phyloP scores from a whole-genome alignment of 1,284 basidiomycete species.

The Coniferiporia sulphurascens region DNA sequence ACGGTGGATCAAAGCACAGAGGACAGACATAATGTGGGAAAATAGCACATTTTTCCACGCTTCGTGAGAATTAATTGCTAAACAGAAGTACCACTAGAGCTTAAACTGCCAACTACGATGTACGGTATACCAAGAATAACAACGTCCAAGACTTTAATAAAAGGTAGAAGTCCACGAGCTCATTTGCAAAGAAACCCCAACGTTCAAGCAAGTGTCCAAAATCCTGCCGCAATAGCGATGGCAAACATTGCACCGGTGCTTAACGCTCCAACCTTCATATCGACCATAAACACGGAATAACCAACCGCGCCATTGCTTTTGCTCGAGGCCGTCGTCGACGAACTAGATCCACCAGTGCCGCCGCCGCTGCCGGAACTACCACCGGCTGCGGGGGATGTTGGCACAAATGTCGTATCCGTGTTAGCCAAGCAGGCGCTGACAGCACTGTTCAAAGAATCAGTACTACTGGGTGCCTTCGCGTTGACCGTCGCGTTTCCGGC shows the following conservation, averaged over 20 bases:
- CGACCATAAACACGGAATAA: conserved; percentile 22
- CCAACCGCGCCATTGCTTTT: conserved; percentile 12
- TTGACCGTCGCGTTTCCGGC: conserved; percentile 80
- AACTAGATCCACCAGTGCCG: conserved; percentile 22
- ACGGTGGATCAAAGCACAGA: not conserved
- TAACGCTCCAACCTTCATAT: conserved; percentile 33
- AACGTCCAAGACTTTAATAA: not conserved
- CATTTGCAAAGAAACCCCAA: not conserved
- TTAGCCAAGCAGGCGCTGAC: conserved; percentile 69
- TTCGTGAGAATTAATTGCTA: not conserved
- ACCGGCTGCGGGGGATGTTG: conserved; percentile 40
- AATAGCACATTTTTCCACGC: not conserved
- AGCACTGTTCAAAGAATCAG: conserved; percentile 52
- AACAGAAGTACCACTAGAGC: not conserved
- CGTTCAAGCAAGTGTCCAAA: conserved; percentile 40
- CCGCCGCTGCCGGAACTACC: conserved; percentile 23
- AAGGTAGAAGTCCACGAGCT: not conserved
- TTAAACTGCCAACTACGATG: not conserved
- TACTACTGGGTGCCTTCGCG: conserved; percentile 45
- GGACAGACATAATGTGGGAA: not conserved
- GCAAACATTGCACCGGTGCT: conserved; percentile 38
- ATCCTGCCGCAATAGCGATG: conserved; percentile 37
- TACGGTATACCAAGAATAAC: not conserved
- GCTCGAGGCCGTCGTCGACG: conserved; percentile 10
- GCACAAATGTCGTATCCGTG: conserved; percentile 65